Percentiles rank a stretch among this genome's conserved stretches.
phyloP scores from a whole-genome alignment of 106 monocot species.

The Acanthochlamys bracteata region DNA sequence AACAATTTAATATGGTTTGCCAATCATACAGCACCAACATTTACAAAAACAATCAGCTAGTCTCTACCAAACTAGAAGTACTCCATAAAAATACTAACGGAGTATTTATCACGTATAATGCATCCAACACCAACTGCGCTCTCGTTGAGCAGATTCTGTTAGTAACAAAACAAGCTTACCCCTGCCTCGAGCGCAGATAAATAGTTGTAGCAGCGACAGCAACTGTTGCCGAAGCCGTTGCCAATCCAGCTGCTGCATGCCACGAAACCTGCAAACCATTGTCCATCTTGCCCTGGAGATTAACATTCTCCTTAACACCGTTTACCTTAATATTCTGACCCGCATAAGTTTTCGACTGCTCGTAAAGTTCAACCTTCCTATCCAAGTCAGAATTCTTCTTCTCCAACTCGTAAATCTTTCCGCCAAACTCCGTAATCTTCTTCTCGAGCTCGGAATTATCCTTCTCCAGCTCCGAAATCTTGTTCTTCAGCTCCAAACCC shows the following conservation, averaged over 20 bases:
- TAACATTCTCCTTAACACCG: neutral
- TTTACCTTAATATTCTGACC: neutral
- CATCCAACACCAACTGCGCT: neutral
- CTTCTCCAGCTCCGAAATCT: neutral
- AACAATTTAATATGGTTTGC: neutral
- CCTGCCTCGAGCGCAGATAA: conserved; percentile 15
- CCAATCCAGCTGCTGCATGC: conserved; percentile 5
- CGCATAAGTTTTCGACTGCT: no score
- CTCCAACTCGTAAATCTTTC: no score
- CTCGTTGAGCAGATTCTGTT: neutral
- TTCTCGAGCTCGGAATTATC: no score
- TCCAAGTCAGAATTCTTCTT: no score
- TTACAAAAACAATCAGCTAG: neutral
- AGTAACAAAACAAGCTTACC: neutral
- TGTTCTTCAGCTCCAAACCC: conserved; percentile 5
- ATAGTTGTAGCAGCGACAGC: conserved; percentile 6
- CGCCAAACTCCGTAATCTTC: no score
- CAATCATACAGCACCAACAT: neutral
- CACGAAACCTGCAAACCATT: conserved; percentile 6
- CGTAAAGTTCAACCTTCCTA: no score
- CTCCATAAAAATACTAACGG: no score
- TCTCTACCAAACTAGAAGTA: no score
- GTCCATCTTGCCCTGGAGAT: neutral
- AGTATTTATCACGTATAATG: no score
- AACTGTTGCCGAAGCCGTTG: conserved; percentile 14